Percentiles rank a stretch among this genome's conserved stretches.
These are phyloP conservation scores for Thelephora terrestris DNA, from an alignment of 1,284 basidiomycete genomes.

Conservation along the genomic window DNA sequence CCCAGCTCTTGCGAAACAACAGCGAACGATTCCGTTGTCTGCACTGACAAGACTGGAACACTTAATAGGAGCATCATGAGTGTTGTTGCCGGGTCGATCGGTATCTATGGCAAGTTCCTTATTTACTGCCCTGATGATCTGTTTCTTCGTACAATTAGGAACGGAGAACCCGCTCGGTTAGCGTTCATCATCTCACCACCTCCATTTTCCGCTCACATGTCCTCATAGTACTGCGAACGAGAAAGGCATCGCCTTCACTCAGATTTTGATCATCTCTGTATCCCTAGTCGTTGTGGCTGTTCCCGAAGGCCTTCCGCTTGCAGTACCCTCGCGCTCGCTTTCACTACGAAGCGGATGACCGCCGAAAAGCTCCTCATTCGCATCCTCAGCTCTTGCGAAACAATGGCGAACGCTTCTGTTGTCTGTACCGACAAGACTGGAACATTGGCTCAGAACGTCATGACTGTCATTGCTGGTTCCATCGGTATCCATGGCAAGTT, in stretches of 20 bases:
- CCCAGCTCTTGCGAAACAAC: no score
- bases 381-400: constrained; percentile 93
- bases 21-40: no score
- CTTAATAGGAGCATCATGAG: constrained; percentile 93
- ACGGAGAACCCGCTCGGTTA: no score
- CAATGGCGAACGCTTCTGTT: constrained; percentile 96
- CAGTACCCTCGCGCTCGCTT: no score
- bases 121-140: constrained; percentile 81
- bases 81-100: constrained; percentile 94
- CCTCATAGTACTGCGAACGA: no score
- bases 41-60: no score
- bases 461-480: constrained; percentile 96
- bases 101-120: constrained; percentile 91
- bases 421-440: constrained; percentile 97
- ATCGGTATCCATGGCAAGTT: constrained; percentile 93
- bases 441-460: constrained; percentile 87
- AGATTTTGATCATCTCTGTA: constrained; percentile 92
- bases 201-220: no score
- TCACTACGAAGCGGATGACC: constrained; percentile 96
- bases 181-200: no score
- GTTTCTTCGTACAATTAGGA: constrained; percentile 85
- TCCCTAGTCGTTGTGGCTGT: constrained; percentile 96
- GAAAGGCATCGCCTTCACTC: no score
- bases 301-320: no score
- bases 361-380: constrained; percentile 91